These are phyloP conservation scores for Melanogaster broomeanus DNA, from an alignment of 768 basidiomycete species.

Conservation along the genomic window DNA sequence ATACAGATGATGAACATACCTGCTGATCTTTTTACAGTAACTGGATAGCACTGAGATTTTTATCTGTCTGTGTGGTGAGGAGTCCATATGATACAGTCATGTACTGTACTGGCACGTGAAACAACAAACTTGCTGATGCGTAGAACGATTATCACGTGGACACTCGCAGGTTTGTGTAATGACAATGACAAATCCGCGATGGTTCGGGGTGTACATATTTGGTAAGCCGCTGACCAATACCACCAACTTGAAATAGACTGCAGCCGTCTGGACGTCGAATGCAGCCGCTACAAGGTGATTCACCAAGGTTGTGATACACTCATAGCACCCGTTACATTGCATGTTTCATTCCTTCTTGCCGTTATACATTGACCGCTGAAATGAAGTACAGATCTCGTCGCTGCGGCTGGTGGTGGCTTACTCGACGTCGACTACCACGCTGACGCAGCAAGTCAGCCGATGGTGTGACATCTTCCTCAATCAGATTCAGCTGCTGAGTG, in stretches of 20 bases:
- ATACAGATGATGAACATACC: too few relatives aligned
- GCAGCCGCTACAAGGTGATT: background rate
- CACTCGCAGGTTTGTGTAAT: too few relatives aligned
- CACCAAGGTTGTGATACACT: background rate
- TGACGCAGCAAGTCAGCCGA: conserved; percentile 9
- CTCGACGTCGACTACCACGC: conserved; percentile 2
- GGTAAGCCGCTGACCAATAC: background rate
- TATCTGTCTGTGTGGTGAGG: too few relatives aligned
- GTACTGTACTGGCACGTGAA: too few relatives aligned
- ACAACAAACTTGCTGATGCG: too few relatives aligned
- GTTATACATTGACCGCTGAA: background rate
- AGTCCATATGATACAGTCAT: too few relatives aligned
- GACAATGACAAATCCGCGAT: too few relatives aligned
- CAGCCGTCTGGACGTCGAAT: background rate
- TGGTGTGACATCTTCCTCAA: conserved; percentile 9
- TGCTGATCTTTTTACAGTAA: too few relatives aligned
- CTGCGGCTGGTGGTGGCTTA: background rate
- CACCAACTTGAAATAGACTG: background rate
- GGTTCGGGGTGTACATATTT: too few relatives aligned
- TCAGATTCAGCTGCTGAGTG: background rate
- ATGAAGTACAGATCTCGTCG: background rate
- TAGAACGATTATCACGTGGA: too few relatives aligned
- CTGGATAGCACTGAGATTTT: too few relatives aligned
- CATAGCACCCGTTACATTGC: conserved; percentile 5
- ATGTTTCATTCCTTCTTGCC: background rate